Percentiles rank a stretch among this genome's conserved stretches.
These are phyloP conservation scores for Alternaria incomplexa DNA, from an alignment of 2,329 filamentous ascomycete species.

Conservation along the genomic window DNA sequence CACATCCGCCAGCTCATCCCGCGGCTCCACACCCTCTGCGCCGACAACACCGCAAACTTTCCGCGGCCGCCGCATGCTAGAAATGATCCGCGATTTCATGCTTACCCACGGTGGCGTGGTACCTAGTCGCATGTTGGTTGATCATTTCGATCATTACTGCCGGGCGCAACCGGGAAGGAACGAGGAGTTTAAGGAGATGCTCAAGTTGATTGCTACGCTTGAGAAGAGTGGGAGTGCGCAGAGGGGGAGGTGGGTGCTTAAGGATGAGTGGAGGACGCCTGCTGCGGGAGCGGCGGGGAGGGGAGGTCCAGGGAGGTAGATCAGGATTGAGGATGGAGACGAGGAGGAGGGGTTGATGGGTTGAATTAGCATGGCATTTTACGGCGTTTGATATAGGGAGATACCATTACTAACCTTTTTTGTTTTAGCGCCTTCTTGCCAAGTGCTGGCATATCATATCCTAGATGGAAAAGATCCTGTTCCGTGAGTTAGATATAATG, in stretches of 20 bases:
- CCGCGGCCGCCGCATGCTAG: constrained; percentile 53
- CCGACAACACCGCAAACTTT: constrained; percentile 30
- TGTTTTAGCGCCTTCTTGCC: background rate
- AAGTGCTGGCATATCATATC: background rate
- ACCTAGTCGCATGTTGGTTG: constrained; percentile 82
- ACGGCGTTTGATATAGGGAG: background rate
- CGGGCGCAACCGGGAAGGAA: constrained; percentile 67
- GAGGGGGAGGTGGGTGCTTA: constrained; percentile 64
- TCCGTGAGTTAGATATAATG: background rate
- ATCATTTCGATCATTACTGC: constrained; percentile 87
- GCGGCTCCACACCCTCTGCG: constrained; percentile 35
- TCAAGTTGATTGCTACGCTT: constrained; percentile 77
- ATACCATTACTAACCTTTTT: background rate
- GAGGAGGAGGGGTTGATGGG: too few relatives aligned
- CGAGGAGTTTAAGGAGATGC: constrained; percentile 80
- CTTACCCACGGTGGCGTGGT: constrained; percentile 77
- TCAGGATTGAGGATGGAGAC: background rate
- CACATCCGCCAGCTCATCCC: constrained; percentile 25
- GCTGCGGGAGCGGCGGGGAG: background rate
- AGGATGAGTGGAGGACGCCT: constrained; percentile 55
- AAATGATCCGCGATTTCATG: constrained; percentile 77
- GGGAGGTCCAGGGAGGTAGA: background rate
- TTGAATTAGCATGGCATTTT: background rate
- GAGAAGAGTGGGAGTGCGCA: constrained; percentile 60
- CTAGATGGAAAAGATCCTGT: background rate